Evolutionary conservation across 129 eudicot species (phyloP), one percentile per base, ranked within the genome.

Genomic region (Apium graveolens): DNA sequence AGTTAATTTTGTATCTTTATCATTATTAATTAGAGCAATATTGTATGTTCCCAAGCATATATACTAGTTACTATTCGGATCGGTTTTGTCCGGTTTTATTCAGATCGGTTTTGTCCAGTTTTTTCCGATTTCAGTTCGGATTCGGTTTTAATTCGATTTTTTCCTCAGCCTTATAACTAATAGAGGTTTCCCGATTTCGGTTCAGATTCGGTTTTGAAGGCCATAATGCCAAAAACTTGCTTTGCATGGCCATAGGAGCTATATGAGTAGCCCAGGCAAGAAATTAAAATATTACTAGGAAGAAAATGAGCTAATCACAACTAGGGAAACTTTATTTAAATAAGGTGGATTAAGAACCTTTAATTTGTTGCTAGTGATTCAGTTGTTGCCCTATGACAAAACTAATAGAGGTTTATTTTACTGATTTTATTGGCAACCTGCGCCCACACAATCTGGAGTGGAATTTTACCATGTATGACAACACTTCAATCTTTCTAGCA

Each of bases 381-480:
- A 66, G 37, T 66, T 27, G 72, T 29, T 32, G 72, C 72, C 72
- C 18, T 31, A 31, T 32, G 72, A 66, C 41, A 66, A 66, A 13
- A 32, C 68, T 60, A 20, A 26, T 27, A 14, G 72, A 27, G 24
- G 24, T 66, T 29, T 13, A 66, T 27, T 31, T 31, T 66, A 66
- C 16, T 32, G 21, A 29, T 65, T 31, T 11, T 63, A 55, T 55
- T 11, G 65, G 29, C 29, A 55, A n/a, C 32, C 31, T n/a, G 66
- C 31, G 68, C 68, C 68, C 34, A n/a, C 68, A n/a, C 68, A 60
- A 60, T 60, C 68, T 60, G 68, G 68, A 60, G 68, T 60, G 68
- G 68, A 60, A 60, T 60, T 60, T 60, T 26, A n/a, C 32, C 34
- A 60, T n/a, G 1, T n/a, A 60, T 60, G 68, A 60, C 68, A 26